phyloP scores from a whole-genome alignment of 2,329 filamentous ascomycete genomes.

The Neophaeococcomyces aloes region DNA sequence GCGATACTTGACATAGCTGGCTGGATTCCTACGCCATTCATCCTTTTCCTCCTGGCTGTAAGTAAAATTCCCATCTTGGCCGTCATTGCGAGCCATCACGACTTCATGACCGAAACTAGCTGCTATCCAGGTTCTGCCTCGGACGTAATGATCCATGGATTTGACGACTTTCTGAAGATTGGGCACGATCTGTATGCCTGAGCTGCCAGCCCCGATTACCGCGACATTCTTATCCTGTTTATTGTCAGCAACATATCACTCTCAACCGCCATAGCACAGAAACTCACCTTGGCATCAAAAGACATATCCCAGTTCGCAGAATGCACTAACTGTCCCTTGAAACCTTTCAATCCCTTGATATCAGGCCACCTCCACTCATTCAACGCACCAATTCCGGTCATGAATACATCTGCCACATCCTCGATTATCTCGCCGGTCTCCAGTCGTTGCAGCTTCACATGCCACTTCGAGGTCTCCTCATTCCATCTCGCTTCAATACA shows the following conservation, averaged over 20 bases:
- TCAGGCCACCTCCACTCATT: slow-evolving; percentile 40
- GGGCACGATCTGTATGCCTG: slow-evolving; percentile 43
- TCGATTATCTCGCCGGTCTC: slow-evolving; percentile 16
- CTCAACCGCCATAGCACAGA: too few relatives aligned
- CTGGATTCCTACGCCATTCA: slow-evolving; percentile 16
- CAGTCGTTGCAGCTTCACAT: slow-evolving; percentile 9
- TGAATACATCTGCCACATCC: slow-evolving; percentile 41
- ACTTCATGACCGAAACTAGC: slow-evolving; percentile 20
- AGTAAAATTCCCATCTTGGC: slow-evolving; percentile 22
- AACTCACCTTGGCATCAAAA: slow-evolving; percentile 15
- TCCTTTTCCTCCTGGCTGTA: slow-evolving; percentile 23
- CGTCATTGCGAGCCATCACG: slow-evolving; percentile 17
- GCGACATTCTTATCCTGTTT: slow-evolving; percentile 36
- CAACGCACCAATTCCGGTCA: slow-evolving; percentile 49
- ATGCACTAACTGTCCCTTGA: slow-evolving; percentile 25
- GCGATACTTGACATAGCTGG: slow-evolving; percentile 24
- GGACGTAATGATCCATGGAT: slow-evolving; percentile 23
- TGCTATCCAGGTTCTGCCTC: slow-evolving; percentile 24
- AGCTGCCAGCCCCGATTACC: slow-evolving; percentile 54
- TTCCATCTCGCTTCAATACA: slow-evolving; percentile 21
- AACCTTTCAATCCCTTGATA: slow-evolving; percentile 23
- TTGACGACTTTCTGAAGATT: slow-evolving; percentile 20
- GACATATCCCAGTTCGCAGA: slow-evolving; percentile 25
- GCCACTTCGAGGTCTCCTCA: slow-evolving; percentile 20
- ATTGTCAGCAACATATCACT: background rate